Evolutionary conservation across 2,329 filamentous ascomycete species (phyloP), one percentile per base, ranked within the genome.

Genomic region (Alternaria angustiovoidea): DNA sequence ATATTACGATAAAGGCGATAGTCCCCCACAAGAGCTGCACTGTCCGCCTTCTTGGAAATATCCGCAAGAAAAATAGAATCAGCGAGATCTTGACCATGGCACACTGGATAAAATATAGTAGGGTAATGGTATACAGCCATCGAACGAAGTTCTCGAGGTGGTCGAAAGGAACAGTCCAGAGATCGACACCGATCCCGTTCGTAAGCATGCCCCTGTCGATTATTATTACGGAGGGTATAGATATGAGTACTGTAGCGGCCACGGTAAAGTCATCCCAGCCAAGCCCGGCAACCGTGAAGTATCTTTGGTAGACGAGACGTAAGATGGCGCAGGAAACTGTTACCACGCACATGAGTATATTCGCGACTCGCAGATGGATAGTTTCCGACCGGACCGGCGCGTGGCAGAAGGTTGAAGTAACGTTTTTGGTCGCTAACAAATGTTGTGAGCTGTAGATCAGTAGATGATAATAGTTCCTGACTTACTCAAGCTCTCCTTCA

Each of bases 121-220:
- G 61, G 48, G 75, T 71, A 22, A 70, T 58, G 7, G 67, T 53
- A 61, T 73, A 75, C 16, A 74, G 65, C n/a, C 47, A 61, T 22
- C 60, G 49, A 14, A 75, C 67, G 20, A 86, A 83, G 1, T 67
- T 64, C 12, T 78, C 82, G 43, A 86, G 78, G 14, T 78, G 63
- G 0, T 74, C 66, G 0, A 75, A 68, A 0, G 73, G 59, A 1
- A 86, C 61, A 0, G 81, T 82, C 84, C 84, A 86, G 24, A 85
- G 74, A 54, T 86, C 84, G 12, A 69, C 76, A 3, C 84, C 83
- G 3, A 85, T 69, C 0, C 84, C 84, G 36, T 54, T 57, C 2
- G 59, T 62, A 18, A 65, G 32, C 7, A 54, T 36, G 3, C 56
- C 51, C 11, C 59, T 32, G 18, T 66, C 64, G 34, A 66, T 53